Evolutionary conservation across 2,329 filamentous ascomycete genomes (phyloP), one percentile per base, ranked within the genome.

Genomic region (Cladorrhinum sp.): DNA sequence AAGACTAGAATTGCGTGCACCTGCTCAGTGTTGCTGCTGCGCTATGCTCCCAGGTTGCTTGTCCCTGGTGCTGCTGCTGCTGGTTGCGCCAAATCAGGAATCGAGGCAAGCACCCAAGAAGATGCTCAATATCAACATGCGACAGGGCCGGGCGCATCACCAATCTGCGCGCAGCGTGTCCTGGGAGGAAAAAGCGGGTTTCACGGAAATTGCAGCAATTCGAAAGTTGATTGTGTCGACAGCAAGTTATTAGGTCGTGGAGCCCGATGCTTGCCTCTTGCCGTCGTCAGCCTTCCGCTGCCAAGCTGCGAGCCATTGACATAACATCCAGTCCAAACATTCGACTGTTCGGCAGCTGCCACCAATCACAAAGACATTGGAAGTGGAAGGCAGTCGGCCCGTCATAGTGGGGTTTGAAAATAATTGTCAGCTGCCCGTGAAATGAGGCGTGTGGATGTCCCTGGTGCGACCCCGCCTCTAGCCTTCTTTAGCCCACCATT

Each of bases 221-320:
- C 53, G 20, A 55, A 27, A 45, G 20, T 41, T 58, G 29, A 49
- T 23, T 51, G 60, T 56, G 52, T 50, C 57, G 13, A 56, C 25
- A 27, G 53, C 24, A 27, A 56, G 53, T 48, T 48, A 56, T 48
- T 48, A 56, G 38, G 48, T 36, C 29, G 52, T 57, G 25, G 36
- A 32, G 53, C 36, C 53, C 38, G 25, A 45, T 49, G 53, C 53
- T 56, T 56, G 53, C 38, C 53, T 58, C 56, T 57, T 57, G 50
- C 60, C 58, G 64, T 66, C 64, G 64, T 66, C 63, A 66, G 63
- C 63, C 57, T 57, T 55, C 55, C 41, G 18, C 29, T 36, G 59
- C 24, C 22, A 48, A 58, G 50, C 53, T 53, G 49, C 57, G 10
- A 45, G 50, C 48, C 38, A 23, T 56, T 24, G 25, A 27, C 25